Percentiles rank a stretch among this genome's conserved stretches.
These are phyloP conservation scores for Phoma sp. DNA, from an alignment of 2,329 filamentous ascomycete genomes.

Conservation along the genomic window DNA sequence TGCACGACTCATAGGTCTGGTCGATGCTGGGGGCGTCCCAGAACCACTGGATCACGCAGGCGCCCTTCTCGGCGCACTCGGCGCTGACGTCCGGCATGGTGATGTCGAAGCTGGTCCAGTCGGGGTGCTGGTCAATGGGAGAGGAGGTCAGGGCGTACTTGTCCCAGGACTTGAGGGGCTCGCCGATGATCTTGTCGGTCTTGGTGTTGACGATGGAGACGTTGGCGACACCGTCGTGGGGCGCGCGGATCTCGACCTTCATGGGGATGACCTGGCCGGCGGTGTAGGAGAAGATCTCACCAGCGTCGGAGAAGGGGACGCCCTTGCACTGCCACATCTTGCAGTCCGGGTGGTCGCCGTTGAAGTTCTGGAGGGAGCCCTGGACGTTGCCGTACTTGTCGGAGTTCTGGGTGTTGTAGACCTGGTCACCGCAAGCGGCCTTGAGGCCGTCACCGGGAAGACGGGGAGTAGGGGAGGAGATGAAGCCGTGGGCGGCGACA, in stretches of 20 bases:
- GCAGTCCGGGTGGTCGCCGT: conserved; percentile 56
- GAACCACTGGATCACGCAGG: conserved; percentile 66
- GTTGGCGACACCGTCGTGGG: conserved; percentile 63
- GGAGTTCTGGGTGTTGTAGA: conserved; percentile 58
- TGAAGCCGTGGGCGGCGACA: conserved; percentile 61
- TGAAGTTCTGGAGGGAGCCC: conserved; percentile 57
- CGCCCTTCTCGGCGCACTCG: conserved; percentile 56
- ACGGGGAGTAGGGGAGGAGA: conserved; percentile 57
- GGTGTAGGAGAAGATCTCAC: conserved; percentile 58
- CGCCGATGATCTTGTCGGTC: conserved; percentile 59
- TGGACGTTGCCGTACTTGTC: conserved; percentile 66
- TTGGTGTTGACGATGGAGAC: conserved; percentile 63
- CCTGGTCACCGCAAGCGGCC: conserved; percentile 60
- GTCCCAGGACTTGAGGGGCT: conserved; percentile 61
- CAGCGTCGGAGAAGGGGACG: conserved; percentile 60
- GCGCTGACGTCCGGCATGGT: conserved; percentile 60
- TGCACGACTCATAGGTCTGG: conserved; percentile 69
- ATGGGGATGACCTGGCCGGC: conserved; percentile 56
- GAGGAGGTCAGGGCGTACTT: conserved; percentile 59
- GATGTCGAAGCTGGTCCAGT: conserved; percentile 59
- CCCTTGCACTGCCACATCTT: conserved; percentile 65
- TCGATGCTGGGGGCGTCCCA: conserved; percentile 62
- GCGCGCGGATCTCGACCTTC: conserved; percentile 56
- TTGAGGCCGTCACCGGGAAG: conserved; percentile 59
- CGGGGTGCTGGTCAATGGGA: conserved; percentile 47